Evolutionary conservation across 208 protist genomes (phyloP), one percentile per base, ranked within the genome.

Genomic region (Trypanosomatidae sp.): DNA sequence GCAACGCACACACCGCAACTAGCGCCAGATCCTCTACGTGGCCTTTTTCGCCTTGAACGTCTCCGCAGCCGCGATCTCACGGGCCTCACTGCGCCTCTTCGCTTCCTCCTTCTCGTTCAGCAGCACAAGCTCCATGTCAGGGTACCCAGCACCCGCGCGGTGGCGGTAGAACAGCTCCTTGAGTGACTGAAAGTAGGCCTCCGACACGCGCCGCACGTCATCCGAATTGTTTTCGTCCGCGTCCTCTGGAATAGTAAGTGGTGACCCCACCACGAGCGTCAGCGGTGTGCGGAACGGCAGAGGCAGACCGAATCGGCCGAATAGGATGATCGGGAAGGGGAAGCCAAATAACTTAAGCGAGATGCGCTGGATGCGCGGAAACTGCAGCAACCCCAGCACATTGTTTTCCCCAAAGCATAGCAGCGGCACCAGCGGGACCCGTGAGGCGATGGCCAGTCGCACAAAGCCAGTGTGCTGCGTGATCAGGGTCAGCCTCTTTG

Each of bases 391-490:
- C 30, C 83, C 83, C 19, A 96, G 52, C 25, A 97, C 66, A 79
- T 94, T 92, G 64, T 92, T 77, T 72, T 97, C 93, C 0, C 74
- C 93, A 78, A 97, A 92, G n/a, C 76, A 93, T 39, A 96, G 62
- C 46, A 97, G 64, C 28, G 93, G 93, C 60, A 97, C 93, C 0
- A 97, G 75, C 13, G 89, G 86, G 33, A 92, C 84, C 62, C 80
- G 77, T 39, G 86, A 67, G n/a, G 71, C 36, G 64, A 97, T 76
- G 0, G 91, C 91, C 3, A 97, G 71, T 0, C 85, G 80, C 10
- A 97, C 70, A 81, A 97, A 97, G 12, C 93, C 93, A 30, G 79
- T 78, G 77, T 97, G 93, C 41, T 94, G 86, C 17, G 89, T 90
- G 39, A 95, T 83, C 49, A 95, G 69, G 13, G 75, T 86, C 82